Percentiles rank a stretch among this genome's conserved stretches.
phyloP scores from a whole-genome alignment of 176 grass and related monocot species.

The Triticum timopheevii region DNA sequence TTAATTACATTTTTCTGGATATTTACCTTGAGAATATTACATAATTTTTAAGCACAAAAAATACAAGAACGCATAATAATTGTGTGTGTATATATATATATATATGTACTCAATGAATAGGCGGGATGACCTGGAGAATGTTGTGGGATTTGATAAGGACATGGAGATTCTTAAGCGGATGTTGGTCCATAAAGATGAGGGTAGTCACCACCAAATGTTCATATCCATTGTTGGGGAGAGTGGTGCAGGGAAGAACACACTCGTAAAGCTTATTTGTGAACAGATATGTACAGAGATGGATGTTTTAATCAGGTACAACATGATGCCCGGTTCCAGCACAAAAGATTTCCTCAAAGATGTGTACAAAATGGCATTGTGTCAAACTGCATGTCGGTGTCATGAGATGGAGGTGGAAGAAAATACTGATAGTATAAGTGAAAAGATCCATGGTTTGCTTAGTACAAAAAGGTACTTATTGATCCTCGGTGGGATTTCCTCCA shows the following conservation, averaged over 20 bases:
- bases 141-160: neutral
- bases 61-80: neutral
- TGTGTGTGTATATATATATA: neutral
- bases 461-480: conserved; percentile 18
- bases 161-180: neutral
- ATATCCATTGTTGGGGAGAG: conserved; percentile 10
- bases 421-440: neutral
- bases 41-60: neutral
- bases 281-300: neutral
- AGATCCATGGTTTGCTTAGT: neutral
- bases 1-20: neutral
- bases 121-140: neutral
- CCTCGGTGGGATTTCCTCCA: neutral
- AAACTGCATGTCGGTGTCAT: neutral
- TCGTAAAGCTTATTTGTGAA: neutral
- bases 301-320: neutral
- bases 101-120: neutral
- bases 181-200: neutral
- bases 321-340: neutral
- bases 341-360: neutral
- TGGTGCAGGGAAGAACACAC: conserved; percentile 3
- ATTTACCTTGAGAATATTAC: neutral
- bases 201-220: neutral
- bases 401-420: neutral
- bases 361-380: neutral